Evolutionary conservation across 805 yeast species (phyloP).

Genomic region (Saturnispora ahearnii): DNA sequence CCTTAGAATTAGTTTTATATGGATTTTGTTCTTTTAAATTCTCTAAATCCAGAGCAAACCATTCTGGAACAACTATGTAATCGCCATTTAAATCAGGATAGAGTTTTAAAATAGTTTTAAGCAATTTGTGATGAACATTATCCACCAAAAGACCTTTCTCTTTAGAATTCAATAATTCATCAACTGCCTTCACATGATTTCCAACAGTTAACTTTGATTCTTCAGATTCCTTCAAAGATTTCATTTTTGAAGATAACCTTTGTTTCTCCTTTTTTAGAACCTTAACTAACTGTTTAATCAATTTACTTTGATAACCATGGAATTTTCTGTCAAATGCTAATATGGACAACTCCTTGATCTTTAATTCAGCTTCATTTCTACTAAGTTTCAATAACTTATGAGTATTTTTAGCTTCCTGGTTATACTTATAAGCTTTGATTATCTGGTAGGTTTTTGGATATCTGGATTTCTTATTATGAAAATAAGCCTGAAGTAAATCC

Average conservation of each 20-base stretch:
- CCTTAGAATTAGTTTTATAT: constrained; percentile 33
- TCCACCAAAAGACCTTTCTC: constrained; percentile 3
- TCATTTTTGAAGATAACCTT: constrained; percentile 4
- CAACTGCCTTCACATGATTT: constrained; percentile 1
- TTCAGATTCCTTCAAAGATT: neutral
- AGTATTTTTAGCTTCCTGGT: constrained; percentile 16
- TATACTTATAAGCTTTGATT: constrained; percentile 33
- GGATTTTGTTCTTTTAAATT: constrained; percentile 28
- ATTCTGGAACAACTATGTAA: constrained; percentile 25
- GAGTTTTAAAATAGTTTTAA: constrained; percentile 11
- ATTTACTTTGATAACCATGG: constrained; percentile 27
- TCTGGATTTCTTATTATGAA: constrained; percentile 38
- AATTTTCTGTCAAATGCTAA: constrained; percentile 41
- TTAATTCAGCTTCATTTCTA: constrained; percentile 34
- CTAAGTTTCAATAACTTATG: constrained; percentile 30
- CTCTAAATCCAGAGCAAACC: constrained; percentile 24
- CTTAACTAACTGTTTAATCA: constrained; percentile 33
- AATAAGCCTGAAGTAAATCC: constrained; percentile 48
- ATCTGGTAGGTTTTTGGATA: constrained; percentile 41
- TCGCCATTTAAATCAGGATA: constrained; percentile 8
- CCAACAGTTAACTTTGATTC: neutral
- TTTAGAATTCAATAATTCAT: neutral
- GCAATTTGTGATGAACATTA: constrained; percentile 17
- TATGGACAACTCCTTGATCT: constrained; percentile 37
- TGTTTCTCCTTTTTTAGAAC: constrained; percentile 23